Base-by-base conservation (phyloP, 2,329 filamentous ascomycete species). In the Aureobasidium sp. region DNA sequence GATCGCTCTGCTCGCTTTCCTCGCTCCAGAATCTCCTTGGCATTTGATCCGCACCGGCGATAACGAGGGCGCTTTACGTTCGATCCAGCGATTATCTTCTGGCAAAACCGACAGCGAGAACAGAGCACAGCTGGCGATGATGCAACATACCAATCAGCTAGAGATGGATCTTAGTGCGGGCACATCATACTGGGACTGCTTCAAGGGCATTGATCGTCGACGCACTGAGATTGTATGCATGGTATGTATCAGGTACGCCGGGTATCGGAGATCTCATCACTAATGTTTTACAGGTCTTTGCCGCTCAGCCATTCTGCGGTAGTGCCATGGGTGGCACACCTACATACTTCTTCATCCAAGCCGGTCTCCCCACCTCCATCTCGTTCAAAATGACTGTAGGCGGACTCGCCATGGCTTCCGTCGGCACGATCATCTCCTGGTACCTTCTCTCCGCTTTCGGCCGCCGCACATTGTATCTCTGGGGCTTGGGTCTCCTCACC, bases 341-440 rank as follows among this genome's bases (percentile, higher is more conserved):
- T 5, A 78, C 75, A 4, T 80, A 80, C 67, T 80, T 80, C 71
- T 79, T 80, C 69, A 68, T 78, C 54, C 74, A 74, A 8, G 76
- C 76, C 5, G 77, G 77, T 1, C 66, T 76, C 42, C 66, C 69
- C 5, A 73, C 75, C 34, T 66, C 70, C 7, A 65, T 75, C 48
- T 75, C 76, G 1, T 76, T 75, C 69, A 68, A 68, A 48, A 73
- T 78, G 72, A 71, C 72, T 41, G 65, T 79, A 10, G 77, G 74
- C 4, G 76, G 73, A 0, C 68, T 79, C 5, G 77, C 74, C 6
- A 71, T 79, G 25, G 55, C 55, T 10, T 37, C 55, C 8, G 48
- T 77, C 4, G 76, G 77, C 0, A 78, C 76, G 0, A 68, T 71
- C n/a, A 67, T 75, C 44, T 76, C 76, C 0, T 79, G 77, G 77